Evolutionary conservation across 2,329 filamentous ascomycete genomes (phyloP).

Genomic region (Trichoderma semiorbis): DNA sequence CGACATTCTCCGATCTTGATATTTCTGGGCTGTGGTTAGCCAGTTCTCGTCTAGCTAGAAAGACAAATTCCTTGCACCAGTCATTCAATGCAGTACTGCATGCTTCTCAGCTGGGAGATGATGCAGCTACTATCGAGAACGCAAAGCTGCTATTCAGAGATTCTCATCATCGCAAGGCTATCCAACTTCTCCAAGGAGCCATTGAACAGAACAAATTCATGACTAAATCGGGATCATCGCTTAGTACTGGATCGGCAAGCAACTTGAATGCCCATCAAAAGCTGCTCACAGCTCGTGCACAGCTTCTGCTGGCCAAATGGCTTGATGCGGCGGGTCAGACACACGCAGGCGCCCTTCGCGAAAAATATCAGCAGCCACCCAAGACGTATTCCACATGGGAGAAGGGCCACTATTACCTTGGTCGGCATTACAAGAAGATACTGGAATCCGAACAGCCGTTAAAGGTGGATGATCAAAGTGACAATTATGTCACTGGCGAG

Average conservation of each 20-base stretch:
- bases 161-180: conserved; percentile 89
- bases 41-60: conserved; percentile 80
- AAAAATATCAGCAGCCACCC: conserved; percentile 81
- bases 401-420: conserved; percentile 95
- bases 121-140: conserved; percentile 89
- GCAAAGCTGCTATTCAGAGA: conserved; percentile 91
- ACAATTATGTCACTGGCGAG: conserved; percentile 75
- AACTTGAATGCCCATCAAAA: conserved; percentile 50
- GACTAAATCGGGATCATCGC: conserved; percentile 39
- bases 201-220: conserved; percentile 79
- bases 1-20: conserved; percentile 65
- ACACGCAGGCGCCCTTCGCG: conserved; percentile 72
- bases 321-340: conserved; percentile 93
- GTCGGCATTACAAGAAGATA: conserved; percentile 95
- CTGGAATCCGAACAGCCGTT: conserved; percentile 83
- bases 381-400: conserved; percentile 74
- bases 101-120: conserved; percentile 78
- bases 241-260: conserved; percentile 33
- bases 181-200: conserved; percentile 82
- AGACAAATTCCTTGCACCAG: conserved; percentile 76
- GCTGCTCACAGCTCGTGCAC: conserved; percentile 69
- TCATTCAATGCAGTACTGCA: conserved; percentile 93
- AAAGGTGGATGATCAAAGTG: conserved; percentile 71
- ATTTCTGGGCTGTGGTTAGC: conserved; percentile 82
- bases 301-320: conserved; percentile 93